Evolutionary conservation across 2,329 filamentous ascomycete genomes (phyloP), one percentile per base, ranked within the genome.

Genomic region (Stemphylium beticola): DNA sequence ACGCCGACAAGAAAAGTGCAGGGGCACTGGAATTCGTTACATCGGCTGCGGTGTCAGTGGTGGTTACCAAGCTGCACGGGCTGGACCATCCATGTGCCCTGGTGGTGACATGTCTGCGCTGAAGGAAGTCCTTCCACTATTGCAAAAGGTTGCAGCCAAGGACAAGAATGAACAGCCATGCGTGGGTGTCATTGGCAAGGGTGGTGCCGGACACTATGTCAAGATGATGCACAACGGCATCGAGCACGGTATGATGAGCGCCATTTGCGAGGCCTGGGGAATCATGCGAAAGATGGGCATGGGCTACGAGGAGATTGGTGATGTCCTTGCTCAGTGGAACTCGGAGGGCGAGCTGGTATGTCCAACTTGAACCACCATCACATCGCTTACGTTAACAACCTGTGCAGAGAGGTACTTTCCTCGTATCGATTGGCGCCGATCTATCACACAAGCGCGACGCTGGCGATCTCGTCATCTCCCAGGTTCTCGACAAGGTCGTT

Each of bases 191-290:
- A 79, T 87, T 41, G 87, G 88, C 0, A 82, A 83, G 2, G 83
- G 83, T 0, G 87, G 87, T 1, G 81, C 83, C 1, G 88, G 88
- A 0, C 87, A 91, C 69, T 91, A 87, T 65, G 86, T 90, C 36
- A 91, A 91, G 77, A 91, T 90, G 87, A 81, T 90, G 4, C 88
- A 91, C 68, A 90, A 91, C 60, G 87, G 87, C 1, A 90, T 91
- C 56, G 87, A 91, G 67, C 86, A 89, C 57, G 87, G 86, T 1
- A 88, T 91, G 84, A 83, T 91, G 77, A 83, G 82, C 48, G 79
- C 82, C 0, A 79, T 89, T 5, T 83, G 82, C 12, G 88, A 91
- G 69, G 83, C 84, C 2, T 91, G 86, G 85, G 79, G 79, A 0
- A 79, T 89, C 29, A 84, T 91, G 77, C 78, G 81, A 32, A 78